phyloP scores from a whole-genome alignment of 2,329 filamentous ascomycete species.

The Pseudogymnoascus sp. region DNA sequence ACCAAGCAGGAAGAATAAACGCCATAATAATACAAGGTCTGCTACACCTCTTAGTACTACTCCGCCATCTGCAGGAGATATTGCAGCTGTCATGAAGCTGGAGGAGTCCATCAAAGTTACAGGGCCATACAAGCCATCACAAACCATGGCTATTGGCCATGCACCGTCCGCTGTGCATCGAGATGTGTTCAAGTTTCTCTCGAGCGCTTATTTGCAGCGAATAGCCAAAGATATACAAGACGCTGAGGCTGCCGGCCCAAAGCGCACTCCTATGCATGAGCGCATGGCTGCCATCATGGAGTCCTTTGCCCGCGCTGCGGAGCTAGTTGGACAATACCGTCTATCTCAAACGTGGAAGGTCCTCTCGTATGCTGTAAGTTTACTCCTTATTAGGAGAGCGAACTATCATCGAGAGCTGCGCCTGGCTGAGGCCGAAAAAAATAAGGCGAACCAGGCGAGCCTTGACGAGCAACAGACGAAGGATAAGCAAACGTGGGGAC shows the following conservation, averaged over 20 bases:
- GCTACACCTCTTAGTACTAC: conserved; percentile 44
- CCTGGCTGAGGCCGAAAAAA: conserved; percentile 30
- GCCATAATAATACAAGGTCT: conserved; percentile 38
- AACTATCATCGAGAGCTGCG: conserved; percentile 49
- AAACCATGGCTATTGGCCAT: conserved; percentile 54
- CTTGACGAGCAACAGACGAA: conserved; percentile 11
- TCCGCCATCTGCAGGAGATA: conserved; percentile 36
- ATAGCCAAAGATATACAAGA: conserved; percentile 27
- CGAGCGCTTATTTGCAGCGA: conserved; percentile 47
- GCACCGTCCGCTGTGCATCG: conserved; percentile 45
- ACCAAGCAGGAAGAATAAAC: conserved; percentile 33
- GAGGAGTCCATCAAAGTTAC: conserved; percentile 52
- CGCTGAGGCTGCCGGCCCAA: conserved; percentile 14
- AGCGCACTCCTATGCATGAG: conserved; percentile 37
- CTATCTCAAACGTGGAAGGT: conserved; percentile 59
- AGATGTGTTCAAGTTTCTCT: conserved; percentile 47
- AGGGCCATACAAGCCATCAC: conserved; percentile 49
- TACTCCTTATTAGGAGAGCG: conserved; percentile 47
- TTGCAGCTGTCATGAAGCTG: conserved; percentile 40
- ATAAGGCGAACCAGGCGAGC: conserved; percentile 23
- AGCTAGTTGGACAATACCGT: conserved; percentile 47
- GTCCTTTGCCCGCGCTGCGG: conserved; percentile 49
- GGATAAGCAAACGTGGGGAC: conserved; percentile 1
- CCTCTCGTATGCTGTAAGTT: conserved; percentile 45
- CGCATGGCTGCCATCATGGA: conserved; percentile 46